Evolutionary conservation across 208 protist genomes (phyloP).

Genomic region (Acanthamoeba sp.): DNA sequence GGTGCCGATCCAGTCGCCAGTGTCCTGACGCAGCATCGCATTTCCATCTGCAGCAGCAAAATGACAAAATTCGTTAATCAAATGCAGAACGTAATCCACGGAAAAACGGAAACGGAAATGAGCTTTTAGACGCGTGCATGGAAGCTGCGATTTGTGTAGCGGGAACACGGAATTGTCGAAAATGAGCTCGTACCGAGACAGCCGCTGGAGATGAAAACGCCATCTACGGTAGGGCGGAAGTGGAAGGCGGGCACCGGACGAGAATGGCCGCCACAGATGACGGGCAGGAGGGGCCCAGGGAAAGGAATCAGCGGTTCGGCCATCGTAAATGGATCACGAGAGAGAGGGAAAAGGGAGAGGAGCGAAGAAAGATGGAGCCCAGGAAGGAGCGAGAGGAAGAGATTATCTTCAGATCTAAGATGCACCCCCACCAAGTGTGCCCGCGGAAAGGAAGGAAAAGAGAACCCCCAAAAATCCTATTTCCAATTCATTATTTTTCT

Average conservation of each 20-base stretch:
- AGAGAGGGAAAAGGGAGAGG: background rate
- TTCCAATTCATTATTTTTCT: background rate
- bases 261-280: constrained; percentile 84
- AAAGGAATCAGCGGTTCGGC: background rate
- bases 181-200: constrained; percentile 72
- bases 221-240: constrained; percentile 67
- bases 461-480: background rate
- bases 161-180: background rate
- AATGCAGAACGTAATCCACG: no score
- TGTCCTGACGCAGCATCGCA: constrained; percentile 95
- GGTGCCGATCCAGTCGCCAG: constrained; percentile 96
- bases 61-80: background rate
- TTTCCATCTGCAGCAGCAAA: constrained; percentile 87
- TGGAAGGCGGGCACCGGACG: constrained; percentile 76
- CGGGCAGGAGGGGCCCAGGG: constrained; percentile 41
- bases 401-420: background rate
- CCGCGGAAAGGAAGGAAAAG: background rate
- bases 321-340: background rate
- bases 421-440: background rate
- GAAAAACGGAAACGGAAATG: background rate
- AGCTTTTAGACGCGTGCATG: no score
- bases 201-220: constrained; percentile 77
- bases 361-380: background rate
- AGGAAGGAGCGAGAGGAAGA: background rate
- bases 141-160: background rate